Evolutionary conservation across 164 flowering plant species (phyloP).

Genomic region (Annona squamosa): DNA sequence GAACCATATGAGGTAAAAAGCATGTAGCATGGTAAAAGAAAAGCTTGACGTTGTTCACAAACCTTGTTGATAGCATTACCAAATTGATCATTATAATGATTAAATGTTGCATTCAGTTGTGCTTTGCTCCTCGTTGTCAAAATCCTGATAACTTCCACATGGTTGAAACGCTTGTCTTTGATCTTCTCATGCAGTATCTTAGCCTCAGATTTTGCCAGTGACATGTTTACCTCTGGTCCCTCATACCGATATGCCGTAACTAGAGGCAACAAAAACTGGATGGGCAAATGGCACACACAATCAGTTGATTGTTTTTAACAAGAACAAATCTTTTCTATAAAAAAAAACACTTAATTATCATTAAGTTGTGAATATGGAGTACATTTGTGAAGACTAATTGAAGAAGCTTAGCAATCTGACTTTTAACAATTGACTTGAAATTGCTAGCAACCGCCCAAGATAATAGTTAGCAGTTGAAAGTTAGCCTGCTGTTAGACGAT

Average conservation of each 20-base stretch:
- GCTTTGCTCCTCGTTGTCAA: conserved; percentile 75
- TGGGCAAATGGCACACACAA: not conserved
- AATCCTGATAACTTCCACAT: conserved; percentile 69
- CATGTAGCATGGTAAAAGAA: not conserved
- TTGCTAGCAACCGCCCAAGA: too few species aligned
- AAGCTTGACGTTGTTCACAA: not conserved
- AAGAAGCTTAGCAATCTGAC: too few species aligned
- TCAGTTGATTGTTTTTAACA: too few species aligned
- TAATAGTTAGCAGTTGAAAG: too few species aligned
- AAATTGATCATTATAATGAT: conserved; percentile 52
- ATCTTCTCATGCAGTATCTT: conserved; percentile 58
- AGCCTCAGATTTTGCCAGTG: conserved; percentile 66
- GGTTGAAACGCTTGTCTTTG: conserved; percentile 34
- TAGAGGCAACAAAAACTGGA: conserved; percentile 63
- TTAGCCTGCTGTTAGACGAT: too few species aligned
- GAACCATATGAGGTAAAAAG: not conserved
- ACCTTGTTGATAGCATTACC: conserved; percentile 61
- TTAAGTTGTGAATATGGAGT: too few species aligned
- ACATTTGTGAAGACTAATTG: too few species aligned
- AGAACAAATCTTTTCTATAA: too few species aligned
- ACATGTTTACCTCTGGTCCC: conserved; percentile 56
- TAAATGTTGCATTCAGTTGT: conserved; percentile 67
- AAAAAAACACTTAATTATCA: too few species aligned
- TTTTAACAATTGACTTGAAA: too few species aligned
- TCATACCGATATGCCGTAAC: conserved; percentile 56